phyloP scores from a whole-genome alignment of 345 rosid genomes.

The Hirschfeldia incana region DNA sequence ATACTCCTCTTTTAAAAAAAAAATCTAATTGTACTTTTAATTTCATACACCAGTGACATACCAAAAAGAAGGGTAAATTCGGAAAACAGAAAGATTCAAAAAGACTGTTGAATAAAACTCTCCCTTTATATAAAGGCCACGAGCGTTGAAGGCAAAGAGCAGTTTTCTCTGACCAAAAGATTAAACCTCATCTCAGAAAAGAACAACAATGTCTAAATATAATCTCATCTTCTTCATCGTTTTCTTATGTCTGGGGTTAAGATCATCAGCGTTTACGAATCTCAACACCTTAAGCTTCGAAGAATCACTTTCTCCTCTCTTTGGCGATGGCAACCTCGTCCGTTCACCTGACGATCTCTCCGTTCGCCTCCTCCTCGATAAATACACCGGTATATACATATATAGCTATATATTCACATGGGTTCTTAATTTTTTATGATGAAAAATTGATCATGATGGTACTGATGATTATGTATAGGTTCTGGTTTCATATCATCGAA shows the following conservation, averaged over 20 bases:
- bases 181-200: not conserved
- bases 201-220: conserved; percentile 16
- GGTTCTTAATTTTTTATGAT: not conserved
- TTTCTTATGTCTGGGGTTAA: conserved; percentile 13
- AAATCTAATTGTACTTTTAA: not conserved
- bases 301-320: conserved; percentile 78
- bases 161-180: conserved; percentile 23
- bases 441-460: not conserved
- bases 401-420: not conserved
- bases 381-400: conserved; percentile 59
- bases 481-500: conserved; percentile 86
- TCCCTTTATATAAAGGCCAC: conserved; percentile 15
- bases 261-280: conserved; percentile 48
- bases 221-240: conserved; percentile 9
- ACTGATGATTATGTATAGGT: conserved; percentile 44
- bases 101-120: conserved; percentile 11
- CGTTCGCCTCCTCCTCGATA: conserved; percentile 87
- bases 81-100: conserved; percentile 21
- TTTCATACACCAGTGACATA: too few species aligned
- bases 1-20: not conserved
- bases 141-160: conserved; percentile 38
- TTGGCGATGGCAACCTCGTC: conserved; percentile 73
- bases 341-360: conserved; percentile 71
- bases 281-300: conserved; percentile 65
- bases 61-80: conserved; percentile 13